phyloP scores from a whole-genome alignment of 305 asterid species.

The Nicotiana rustica region DNA sequence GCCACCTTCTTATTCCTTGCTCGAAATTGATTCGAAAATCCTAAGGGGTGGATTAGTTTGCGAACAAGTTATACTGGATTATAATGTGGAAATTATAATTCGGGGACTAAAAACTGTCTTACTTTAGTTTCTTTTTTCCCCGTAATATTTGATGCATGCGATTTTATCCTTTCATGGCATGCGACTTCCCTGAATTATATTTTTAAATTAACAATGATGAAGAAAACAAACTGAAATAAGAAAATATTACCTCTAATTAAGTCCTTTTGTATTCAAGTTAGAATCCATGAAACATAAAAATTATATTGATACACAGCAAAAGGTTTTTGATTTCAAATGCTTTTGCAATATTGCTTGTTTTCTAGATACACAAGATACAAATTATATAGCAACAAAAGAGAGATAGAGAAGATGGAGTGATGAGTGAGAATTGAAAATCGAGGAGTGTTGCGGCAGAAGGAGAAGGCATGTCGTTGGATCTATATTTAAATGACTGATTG shows the following conservation, averaged over 20 bases:
- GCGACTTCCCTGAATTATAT: neutral
- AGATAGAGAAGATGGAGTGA: too few species aligned
- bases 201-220: neutral
- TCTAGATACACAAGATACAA: too few species aligned
- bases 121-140: neutral
- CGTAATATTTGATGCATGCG: neutral
- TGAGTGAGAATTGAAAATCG: too few species aligned
- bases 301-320: too few species aligned
- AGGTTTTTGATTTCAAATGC: too few species aligned
- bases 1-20: neutral
- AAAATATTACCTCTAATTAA: neutral
- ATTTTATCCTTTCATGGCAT: neutral
- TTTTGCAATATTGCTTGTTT: too few species aligned
- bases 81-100: neutral
- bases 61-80: neutral
- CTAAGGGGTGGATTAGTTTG: neutral
- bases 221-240: neutral
- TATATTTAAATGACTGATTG: too few species aligned
- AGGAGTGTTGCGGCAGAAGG: too few species aligned
- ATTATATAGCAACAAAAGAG: too few species aligned
- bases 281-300: too few species aligned
- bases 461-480: too few species aligned
- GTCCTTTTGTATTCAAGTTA: too few species aligned
- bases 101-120: neutral
- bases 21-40: neutral